These are phyloP conservation scores for Melanomma pulvis-pyrius DNA, from an alignment of 495 filamentous ascomycete species.

Conservation along the genomic window DNA sequence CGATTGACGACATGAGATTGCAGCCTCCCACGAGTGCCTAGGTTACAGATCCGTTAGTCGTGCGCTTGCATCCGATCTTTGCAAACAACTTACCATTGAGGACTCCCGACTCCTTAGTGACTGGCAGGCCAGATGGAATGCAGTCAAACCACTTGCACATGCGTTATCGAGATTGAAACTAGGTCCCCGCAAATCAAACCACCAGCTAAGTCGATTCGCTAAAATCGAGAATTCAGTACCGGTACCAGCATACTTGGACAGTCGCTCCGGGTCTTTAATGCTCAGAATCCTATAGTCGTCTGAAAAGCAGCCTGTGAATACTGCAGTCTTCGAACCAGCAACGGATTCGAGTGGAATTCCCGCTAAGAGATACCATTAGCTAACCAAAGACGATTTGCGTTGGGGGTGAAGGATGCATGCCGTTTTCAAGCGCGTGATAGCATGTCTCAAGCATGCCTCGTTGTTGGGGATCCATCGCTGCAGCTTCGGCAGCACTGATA, in stretches of 20 bases:
- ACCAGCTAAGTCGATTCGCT: slow-evolving; percentile 12
- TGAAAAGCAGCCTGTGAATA: neutral
- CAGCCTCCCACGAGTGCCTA: neutral
- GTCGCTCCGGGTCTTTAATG: neutral
- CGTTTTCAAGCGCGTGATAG: slow-evolving; percentile 25
- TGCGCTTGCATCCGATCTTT: neutral
- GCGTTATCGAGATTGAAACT: slow-evolving; percentile 5
- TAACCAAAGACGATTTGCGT: neutral
- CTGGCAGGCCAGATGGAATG: slow-evolving; percentile 9
- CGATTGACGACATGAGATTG: neutral
- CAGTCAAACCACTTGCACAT: slow-evolving; percentile 1
- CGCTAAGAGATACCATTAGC: neutral
- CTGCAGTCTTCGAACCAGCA: neutral
- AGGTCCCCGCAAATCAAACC: slow-evolving; percentile 12
- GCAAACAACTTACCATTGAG: neutral
- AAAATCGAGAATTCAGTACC: neutral
- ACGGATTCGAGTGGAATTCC: neutral
- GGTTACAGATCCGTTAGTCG: neutral
- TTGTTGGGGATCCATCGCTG: slow-evolving; percentile 23
- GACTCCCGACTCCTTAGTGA: neutral
- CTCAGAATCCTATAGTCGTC: neutral
- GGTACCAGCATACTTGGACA: neutral
- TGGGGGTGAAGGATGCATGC: neutral
- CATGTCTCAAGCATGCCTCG: slow-evolving; percentile 15
- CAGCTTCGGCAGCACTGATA: slow-evolving; percentile 6